phyloP scores from a whole-genome alignment of 768 basidiomycete genomes.

The Collybiopsis luxurians region DNA sequence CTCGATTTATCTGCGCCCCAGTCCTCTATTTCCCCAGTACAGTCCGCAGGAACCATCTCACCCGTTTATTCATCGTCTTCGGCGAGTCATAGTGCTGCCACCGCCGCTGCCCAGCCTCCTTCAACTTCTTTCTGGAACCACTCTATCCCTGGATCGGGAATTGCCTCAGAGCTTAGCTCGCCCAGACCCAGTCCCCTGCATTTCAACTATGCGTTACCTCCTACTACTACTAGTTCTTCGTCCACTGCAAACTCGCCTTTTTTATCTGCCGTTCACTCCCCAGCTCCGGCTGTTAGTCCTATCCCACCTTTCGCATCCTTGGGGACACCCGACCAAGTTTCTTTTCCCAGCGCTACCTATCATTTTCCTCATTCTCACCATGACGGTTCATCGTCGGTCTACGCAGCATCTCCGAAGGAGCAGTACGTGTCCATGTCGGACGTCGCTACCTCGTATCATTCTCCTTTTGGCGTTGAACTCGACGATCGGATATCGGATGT shows the following conservation, averaged over 20 bases:
- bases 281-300: background rate
- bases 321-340: background rate
- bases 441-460: background rate
- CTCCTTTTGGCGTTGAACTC: background rate
- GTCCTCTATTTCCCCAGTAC: background rate
- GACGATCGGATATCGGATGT: too few species aligned
- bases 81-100: background rate
- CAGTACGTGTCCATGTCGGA: conserved; percentile 8
- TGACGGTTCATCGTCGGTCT: background rate
- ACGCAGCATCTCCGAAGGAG: background rate
- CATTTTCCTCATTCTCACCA: too few species aligned
- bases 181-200: background rate
- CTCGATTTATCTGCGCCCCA: background rate
- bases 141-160: background rate
- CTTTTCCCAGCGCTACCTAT: background rate
- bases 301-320: background rate
- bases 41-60: background rate
- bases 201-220: background rate
- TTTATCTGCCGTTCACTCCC: background rate
- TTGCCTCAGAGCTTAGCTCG: background rate
- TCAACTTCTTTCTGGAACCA: conserved; percentile 2
- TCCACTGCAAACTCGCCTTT: background rate
- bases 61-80: background rate
- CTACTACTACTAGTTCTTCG: too few species aligned
- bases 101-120: background rate